Base-by-base conservation (phyloP, 2,329 filamentous ascomycete species). In the Elsinoe batatas region DNA sequence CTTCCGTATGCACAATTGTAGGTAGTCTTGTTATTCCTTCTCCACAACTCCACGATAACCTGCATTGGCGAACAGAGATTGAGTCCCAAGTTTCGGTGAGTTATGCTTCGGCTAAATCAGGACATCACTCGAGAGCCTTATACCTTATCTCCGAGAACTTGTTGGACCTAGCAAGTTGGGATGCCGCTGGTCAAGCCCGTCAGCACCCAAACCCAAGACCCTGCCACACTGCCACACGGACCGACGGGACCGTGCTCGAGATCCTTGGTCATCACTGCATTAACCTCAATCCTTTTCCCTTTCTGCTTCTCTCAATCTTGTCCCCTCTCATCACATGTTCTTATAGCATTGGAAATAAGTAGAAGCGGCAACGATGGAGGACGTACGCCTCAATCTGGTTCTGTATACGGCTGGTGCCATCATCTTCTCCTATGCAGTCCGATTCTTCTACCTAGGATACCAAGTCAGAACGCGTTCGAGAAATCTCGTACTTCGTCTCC, bases 401-500 rank as follows among this genome's bases (percentile, higher is more conserved):
- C 22, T 15, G 10, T 49, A 33, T 20, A 35, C 26, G 12, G 44
- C 26, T 26, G 20, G 18, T 13, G 13, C 32, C 15, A 18, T 49
- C 26, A 33, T 49, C 44, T 30, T 49, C 10, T 36, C 4, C 36
- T 43, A 30, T n/a, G 22, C 36, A 10, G 32, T 40, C 22, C 36
- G 51, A 2, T 43, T 54, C 22, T 43, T 54, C 37, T 43, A 54
- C 51, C 17, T 10, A 5, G 51, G 51, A 3, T 54, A 55, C 26
- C 53, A 46, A n/a, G 22, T 47, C n/a, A 44, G 53, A 15, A 55
- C 46, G 17, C 38, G 42, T 3, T 46, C 26, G 11, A 22, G 30
- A 5, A 18, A 20, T 11, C 32, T 55, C 5, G 53, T 55, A 36
- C 15, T n/a, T 20, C 33, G 11, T 3, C 35, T 26, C 18, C 32